phyloP scores from a whole-genome alignment of 495 filamentous ascomycete genomes.

The Ramalina peruviana region DNA sequence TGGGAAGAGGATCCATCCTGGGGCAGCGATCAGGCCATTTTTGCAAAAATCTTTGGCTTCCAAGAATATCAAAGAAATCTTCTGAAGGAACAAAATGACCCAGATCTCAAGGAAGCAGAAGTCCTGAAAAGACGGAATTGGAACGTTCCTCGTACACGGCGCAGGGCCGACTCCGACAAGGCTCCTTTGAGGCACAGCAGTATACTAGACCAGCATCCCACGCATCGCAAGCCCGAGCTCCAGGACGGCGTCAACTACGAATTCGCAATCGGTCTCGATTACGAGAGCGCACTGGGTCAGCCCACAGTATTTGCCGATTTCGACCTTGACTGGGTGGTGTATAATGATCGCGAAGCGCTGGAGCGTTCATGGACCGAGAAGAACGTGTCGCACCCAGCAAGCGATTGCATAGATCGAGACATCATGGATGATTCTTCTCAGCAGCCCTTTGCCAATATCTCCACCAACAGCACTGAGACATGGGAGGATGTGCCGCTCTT shows the following conservation, averaged over 20 bases:
- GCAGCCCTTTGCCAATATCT: too few species aligned
- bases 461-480: too few species aligned
- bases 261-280: slow-evolving; percentile 8
- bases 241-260: not conserved
- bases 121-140: not conserved
- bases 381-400: not conserved
- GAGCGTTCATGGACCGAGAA: not conserved
- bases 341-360: not conserved
- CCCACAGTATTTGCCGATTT: slow-evolving; percentile 5
- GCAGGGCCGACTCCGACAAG: not conserved
- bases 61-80: slow-evolving; percentile 3
- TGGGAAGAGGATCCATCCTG: slow-evolving; percentile 1
- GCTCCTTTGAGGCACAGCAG: not conserved
- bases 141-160: not conserved
- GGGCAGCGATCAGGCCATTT: slow-evolving; percentile 4
- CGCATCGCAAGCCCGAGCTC: not conserved
- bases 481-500: slow-evolving; percentile 5
- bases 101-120: not conserved
- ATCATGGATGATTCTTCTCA: not conserved
- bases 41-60: slow-evolving; percentile 2
- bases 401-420: not conserved
- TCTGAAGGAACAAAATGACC: not conserved
- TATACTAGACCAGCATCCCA: not conserved
- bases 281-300: slow-evolving; percentile 1
- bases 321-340: slow-evolving; percentile 5